phyloP scores from a whole-genome alignment of 192 early-diverging fungal genomes.

The Kickxella alabastrina region DNA sequence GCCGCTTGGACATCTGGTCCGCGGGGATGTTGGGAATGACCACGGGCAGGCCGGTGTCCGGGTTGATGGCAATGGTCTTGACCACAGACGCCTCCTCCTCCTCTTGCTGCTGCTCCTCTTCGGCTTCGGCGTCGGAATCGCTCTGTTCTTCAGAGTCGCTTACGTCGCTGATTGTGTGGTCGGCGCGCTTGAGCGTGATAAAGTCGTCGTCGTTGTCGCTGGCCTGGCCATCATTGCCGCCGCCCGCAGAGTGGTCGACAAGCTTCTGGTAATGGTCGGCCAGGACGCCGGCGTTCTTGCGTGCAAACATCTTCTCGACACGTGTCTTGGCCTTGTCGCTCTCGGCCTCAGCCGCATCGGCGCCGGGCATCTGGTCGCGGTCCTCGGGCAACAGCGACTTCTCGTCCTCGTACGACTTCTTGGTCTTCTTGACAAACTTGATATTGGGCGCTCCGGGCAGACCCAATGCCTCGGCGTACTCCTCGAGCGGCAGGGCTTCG shows the following conservation, averaged over 20 bases:
- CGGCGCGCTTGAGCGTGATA: conserved; percentile 74
- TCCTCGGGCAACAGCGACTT: conserved; percentile 47
- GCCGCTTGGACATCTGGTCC: conserved; percentile 41
- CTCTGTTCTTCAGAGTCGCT: conserved; percentile 46
- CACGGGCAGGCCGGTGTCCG: conserved; percentile 28
- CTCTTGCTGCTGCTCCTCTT: conserved; percentile 34
- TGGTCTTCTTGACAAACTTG: conserved; percentile 78
- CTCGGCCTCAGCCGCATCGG: conserved; percentile 17
- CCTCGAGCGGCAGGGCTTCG: conserved; percentile 77
- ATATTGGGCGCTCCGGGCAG: conserved; percentile 93
- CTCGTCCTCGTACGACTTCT: conserved; percentile 66
- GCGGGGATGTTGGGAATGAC: conserved; percentile 42
- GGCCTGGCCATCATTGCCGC: conserved; percentile 20
- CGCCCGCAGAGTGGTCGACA: conserved; percentile 59
- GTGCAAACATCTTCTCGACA: conserved; percentile 88
- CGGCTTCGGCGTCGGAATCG: conserved; percentile 7
- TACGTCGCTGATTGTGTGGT: conserved; percentile 69
- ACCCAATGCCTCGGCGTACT: conserved; percentile 85
- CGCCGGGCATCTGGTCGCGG: conserved; percentile 39
- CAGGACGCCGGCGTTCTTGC: conserved; percentile 87
- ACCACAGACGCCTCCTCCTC: conserved; percentile 55
- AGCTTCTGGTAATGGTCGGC: conserved; percentile 89
- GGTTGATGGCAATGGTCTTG: conserved; percentile 35
- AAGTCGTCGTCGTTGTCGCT: conserved; percentile 75
- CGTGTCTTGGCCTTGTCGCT: conserved; percentile 61